Conservation (phyloP, 73 alveolate genomes). For the Uronychia setigera region DNA sequence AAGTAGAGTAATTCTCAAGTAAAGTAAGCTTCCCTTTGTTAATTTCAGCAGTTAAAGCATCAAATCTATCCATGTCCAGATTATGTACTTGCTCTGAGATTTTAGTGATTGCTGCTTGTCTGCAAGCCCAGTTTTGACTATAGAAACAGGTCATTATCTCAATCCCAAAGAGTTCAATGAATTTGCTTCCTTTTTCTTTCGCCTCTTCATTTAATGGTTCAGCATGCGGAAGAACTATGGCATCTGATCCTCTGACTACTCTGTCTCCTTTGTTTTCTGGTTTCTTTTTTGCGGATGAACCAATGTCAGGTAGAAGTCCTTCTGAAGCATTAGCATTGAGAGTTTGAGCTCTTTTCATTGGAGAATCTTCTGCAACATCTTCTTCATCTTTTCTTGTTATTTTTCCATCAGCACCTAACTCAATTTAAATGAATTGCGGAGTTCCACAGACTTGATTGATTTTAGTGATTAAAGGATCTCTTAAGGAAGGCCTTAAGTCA, state of each 20-base stretch:
- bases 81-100: conserved; percentile 45
- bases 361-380: not conserved
- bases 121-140: conserved; percentile 41
- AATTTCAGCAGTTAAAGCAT: conserved; percentile 47
- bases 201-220: conserved; percentile 53
- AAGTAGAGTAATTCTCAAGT: conserved; percentile 39
- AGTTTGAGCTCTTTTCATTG: not conserved
- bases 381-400: not conserved
- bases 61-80: conserved; percentile 44
- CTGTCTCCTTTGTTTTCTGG: not conserved
- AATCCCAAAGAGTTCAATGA: conserved; percentile 33
- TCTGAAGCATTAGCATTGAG: conserved; percentile 8
- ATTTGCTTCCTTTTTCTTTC: not conserved
- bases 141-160: conserved; percentile 52
- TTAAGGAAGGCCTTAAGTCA: conserved; percentile 31
- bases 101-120: conserved; percentile 57
- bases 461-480: conserved; percentile 55
- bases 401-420: not conserved
- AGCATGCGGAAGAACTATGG: conserved; percentile 45
- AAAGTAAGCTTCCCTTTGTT: conserved; percentile 42
- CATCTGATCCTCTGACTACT: not conserved
- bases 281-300: not conserved
- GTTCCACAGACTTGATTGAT: conserved; percentile 38
- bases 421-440: not conserved
- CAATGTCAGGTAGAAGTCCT: conserved; percentile 8